Conservation (phyloP, 306 rosid genomes). For the Senna tora region DNA sequence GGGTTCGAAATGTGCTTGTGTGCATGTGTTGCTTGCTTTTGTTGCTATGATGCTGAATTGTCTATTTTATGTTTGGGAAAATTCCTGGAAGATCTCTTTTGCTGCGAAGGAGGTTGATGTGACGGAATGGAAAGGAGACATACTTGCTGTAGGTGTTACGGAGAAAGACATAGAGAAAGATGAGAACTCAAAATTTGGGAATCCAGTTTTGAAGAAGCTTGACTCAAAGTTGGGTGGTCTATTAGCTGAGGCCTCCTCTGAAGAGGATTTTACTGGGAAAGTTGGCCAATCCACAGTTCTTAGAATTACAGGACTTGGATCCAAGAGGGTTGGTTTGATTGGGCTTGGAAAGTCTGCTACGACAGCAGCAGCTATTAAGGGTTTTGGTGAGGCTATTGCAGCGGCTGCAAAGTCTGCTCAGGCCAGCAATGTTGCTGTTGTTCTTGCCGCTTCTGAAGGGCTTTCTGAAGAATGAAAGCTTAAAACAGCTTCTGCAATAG, state of each 20-base stretch:
- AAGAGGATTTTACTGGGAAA: constrained; percentile 95
- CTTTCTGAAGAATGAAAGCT: constrained; percentile 64
- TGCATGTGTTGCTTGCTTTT: neutral
- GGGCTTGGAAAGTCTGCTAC: constrained; percentile 85
- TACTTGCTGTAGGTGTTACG: constrained; percentile 86
- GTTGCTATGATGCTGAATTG: constrained; percentile 41
- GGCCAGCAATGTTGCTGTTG: constrained; percentile 72
- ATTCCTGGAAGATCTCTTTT: constrained; percentile 63
- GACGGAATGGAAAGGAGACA: constrained; percentile 91
- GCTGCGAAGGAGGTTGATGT: constrained; percentile 73
- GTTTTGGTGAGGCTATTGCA: constrained; percentile 89
- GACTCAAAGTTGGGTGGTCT: constrained; percentile 86
- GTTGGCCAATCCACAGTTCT: constrained; percentile 78
- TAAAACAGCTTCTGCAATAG: constrained; percentile 75
- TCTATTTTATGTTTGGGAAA: constrained; percentile 47
- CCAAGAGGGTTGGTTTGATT: constrained; percentile 85
- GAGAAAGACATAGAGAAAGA: constrained; percentile 80
- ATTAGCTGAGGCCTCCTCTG: constrained; percentile 83
- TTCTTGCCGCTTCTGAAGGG: constrained; percentile 79
- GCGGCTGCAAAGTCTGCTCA: constrained; percentile 80
- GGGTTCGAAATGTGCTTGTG: constrained; percentile 15
- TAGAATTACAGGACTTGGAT: constrained; percentile 78
- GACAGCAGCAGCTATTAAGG: constrained; percentile 54
- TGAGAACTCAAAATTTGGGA: constrained; percentile 66
- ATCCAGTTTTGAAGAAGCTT: constrained; percentile 72